Conservation (phyloP, 768 basidiomycete species). For the Suillus bovinus region DNA sequence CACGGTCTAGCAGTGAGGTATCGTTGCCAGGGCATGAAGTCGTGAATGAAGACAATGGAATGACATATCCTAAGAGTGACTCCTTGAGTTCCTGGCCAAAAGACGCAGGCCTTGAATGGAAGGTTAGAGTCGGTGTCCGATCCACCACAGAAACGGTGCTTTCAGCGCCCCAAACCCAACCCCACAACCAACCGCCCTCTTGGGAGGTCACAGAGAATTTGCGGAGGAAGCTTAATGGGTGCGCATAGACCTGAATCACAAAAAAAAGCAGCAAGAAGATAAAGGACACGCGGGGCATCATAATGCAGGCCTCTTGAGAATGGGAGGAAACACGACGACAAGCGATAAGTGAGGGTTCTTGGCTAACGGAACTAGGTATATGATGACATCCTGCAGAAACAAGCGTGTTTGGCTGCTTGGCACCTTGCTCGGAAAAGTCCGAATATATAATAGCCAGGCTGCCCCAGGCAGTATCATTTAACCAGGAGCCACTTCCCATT, state of each 20-base stretch:
- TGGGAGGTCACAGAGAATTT: constrained; percentile 41
- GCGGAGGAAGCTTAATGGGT: constrained; percentile 23
- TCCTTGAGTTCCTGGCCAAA: constrained; percentile 76
- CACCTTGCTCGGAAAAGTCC: constrained; percentile 22
- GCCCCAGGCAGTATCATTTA: neutral
- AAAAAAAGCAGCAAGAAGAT: constrained; percentile 12
- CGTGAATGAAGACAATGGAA: constrained; percentile 68
- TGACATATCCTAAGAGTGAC: constrained; percentile 68
- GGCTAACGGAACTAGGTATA: neutral
- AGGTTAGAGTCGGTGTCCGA: constrained; percentile 67
- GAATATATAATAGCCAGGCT: neutral
- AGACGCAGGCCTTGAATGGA: constrained; percentile 69
- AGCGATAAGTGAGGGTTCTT: neutral
- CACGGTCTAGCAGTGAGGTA: constrained; percentile 10
- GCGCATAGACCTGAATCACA: constrained; percentile 12
- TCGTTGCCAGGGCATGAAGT: constrained; percentile 45
- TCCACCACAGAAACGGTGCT: constrained; percentile 78
- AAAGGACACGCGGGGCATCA: constrained; percentile 17
- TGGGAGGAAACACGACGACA: constrained; percentile 1
- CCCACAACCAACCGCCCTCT: constrained; percentile 58
- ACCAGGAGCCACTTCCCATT: neutral
- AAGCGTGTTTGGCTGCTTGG: constrained; percentile 9
- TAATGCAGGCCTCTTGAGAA: constrained; percentile 11
- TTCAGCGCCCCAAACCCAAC: constrained; percentile 69
- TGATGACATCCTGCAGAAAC: constrained; percentile 13